Conservation (phyloP, 2,329 filamentous ascomycete genomes). For the Calonectria pseudoturangicola region DNA sequence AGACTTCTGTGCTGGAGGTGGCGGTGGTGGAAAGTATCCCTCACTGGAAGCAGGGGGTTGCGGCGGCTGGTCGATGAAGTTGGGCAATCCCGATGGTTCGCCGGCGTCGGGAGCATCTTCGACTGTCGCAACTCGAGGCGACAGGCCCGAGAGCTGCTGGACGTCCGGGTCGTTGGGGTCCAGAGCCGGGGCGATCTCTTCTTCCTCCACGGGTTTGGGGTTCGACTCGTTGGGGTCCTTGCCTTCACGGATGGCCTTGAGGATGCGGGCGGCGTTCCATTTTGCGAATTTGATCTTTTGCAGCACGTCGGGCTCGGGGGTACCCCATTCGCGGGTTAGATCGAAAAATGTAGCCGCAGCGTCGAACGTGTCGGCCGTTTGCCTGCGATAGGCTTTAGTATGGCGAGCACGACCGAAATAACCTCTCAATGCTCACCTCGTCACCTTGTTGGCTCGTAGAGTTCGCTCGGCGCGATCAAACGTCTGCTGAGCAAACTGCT, state of each 20-base stretch:
- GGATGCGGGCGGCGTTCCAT: conserved; percentile 93
- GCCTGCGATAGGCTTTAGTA: conserved; percentile 67
- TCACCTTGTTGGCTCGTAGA: conserved; percentile 88
- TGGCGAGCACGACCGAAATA: background rate
- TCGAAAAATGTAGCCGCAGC: conserved; percentile 96
- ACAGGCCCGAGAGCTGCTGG: conserved; percentile 64
- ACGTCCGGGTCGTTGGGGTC: conserved; percentile 80
- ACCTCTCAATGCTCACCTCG: conserved; percentile 72
- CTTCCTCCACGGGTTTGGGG: conserved; percentile 76
- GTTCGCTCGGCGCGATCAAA: conserved; percentile 90
- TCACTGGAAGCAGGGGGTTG: conserved; percentile 50
- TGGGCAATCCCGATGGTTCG: conserved; percentile 54
- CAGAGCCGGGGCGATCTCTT: conserved; percentile 65
- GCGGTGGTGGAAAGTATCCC: conserved; percentile 59
- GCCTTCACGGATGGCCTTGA: conserved; percentile 92
- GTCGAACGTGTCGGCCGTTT: conserved; percentile 95
- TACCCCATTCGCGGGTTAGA: conserved; percentile 88
- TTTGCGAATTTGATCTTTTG: conserved; percentile 98
- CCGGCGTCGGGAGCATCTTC: conserved; percentile 73
- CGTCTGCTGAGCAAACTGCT: conserved; percentile 93
- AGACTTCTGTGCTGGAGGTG: conserved; percentile 31
- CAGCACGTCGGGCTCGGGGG: conserved; percentile 82
- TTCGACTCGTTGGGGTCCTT: conserved; percentile 95
- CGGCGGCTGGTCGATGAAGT: conserved; percentile 53
- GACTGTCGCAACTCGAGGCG: conserved; percentile 65